Base-by-base conservation (phyloP, 1,284 basidiomycete species). In the Papiliotrema laurentii region DNA sequence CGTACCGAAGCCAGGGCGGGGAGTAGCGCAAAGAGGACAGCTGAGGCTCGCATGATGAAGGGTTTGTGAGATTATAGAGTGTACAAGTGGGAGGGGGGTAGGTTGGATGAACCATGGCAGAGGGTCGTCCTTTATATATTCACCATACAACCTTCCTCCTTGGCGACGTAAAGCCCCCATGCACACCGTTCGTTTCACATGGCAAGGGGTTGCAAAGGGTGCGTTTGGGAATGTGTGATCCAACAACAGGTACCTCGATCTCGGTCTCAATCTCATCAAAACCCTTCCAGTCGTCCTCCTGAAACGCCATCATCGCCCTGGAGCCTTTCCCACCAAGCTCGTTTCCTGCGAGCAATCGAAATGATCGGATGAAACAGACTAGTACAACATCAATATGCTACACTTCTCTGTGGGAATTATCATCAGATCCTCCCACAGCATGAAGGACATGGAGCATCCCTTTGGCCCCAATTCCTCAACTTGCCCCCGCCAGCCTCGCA, bases 401-500 rank as follows among this genome's bases (percentile, higher is more conserved):
- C 9, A 31, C 30, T 31, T 31, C 30, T 31, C 9, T 9, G 30
- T 31, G 16, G 9, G 30, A 9, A 19, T 37, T 37, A 19, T 9
- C 7, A 39, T 27, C 14, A 41, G 6, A 30, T 43, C 9, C 19
- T 43, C 16, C n/a, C 24, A 33, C 22, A 31, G 16, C 6, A 31
- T 22, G 30, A 25, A 18, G 11, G 13, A 9, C 27, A 31, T 16
- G 21, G 9, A 39, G 38, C 9, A 7, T 14, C 10, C 10, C 11
- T 26, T 14, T 22, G 16, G 22, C 14, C 24, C 5, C 19, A 11
- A 24, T 7, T 24, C 5, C 11, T 27, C 39, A 3, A 3, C 26
- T 28, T 22, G 30, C 43, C 30, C 30, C 41, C 10, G 40, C 45
- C 24, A 50, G 27, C 26, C 60, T 40, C 48, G 50, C 54, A 26